Evolutionary conservation across 2,329 filamentous ascomycete species (phyloP).

Genomic region (Curvularia eragrostidis): DNA sequence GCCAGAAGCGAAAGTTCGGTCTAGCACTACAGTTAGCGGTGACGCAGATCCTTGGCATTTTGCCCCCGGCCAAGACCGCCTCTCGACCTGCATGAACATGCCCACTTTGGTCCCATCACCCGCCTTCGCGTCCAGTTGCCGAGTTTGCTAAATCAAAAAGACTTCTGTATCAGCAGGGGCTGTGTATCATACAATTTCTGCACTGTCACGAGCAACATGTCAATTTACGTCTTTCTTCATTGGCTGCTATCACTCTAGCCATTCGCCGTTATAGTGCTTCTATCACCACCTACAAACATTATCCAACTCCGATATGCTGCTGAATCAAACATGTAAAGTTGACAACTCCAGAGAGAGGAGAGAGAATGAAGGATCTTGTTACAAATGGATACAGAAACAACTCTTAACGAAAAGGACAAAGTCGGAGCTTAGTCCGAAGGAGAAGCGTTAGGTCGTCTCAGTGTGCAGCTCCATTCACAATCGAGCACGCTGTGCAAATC

Average conservation of each 20-base stretch:
- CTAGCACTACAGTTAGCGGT: conserved; percentile 30
- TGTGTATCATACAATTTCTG: background rate
- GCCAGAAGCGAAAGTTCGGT: conserved; percentile 43
- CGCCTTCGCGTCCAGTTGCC: background rate
- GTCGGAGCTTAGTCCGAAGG: conserved; percentile 11
- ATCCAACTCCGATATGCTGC: conserved; percentile 18
- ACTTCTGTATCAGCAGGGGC: background rate
- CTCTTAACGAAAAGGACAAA: conserved; percentile 10
- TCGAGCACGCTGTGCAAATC: conserved; percentile 33
- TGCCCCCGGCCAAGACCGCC: conserved; percentile 6
- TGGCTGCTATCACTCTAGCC: conserved; percentile 32
- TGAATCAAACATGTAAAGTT: conserved; percentile 15
- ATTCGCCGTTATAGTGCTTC: conserved; percentile 18
- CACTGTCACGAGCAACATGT: conserved; percentile 5
- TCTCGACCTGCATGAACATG: conserved; percentile 13
- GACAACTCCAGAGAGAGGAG: conserved; percentile 11
- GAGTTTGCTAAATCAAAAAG: background rate
- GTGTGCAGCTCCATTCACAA: conserved; percentile 39
- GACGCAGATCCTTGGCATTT: conserved; percentile 35
- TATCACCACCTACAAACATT: conserved; percentile 22
- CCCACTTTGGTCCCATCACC: conserved; percentile 5
- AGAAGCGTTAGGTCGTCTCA: conserved; percentile 33
- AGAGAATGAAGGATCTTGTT: conserved; percentile 13
- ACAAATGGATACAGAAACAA: conserved; percentile 17
- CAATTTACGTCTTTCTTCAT: conserved; percentile 36